A percentile compares a stretch with the other conserved stretches of the same genome.
Evolutionary conservation across 306 rosid genomes (phyloP).

Genomic region (Lathyrus sativus): DNA sequence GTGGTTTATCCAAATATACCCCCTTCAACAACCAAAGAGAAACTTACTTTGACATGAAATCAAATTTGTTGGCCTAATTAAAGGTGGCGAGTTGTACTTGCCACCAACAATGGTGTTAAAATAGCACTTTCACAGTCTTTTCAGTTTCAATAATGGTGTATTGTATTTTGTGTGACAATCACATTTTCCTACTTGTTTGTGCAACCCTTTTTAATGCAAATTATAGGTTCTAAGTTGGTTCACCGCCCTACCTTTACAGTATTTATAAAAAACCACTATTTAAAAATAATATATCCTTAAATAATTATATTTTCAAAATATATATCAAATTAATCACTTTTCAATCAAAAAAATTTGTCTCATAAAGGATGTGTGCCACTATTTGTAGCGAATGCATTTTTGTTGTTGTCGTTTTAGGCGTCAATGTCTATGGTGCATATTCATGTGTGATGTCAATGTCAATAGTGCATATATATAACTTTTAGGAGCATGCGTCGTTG

Average conservation of each 20-base stretch:
- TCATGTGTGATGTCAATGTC: too few relatives aligned
- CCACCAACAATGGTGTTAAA: slow-evolving; percentile 33
- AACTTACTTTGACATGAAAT: background rate
- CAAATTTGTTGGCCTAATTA: slow-evolving; percentile 21
- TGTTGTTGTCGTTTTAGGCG: too few relatives aligned
- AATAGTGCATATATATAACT: too few relatives aligned
- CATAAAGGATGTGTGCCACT: too few relatives aligned
- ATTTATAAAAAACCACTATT: background rate
- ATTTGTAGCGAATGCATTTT: too few relatives aligned
- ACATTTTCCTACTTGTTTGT: slow-evolving; percentile 41
- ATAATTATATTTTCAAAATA: too few relatives aligned
- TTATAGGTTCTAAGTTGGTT: slow-evolving; percentile 14
- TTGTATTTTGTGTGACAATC: slow-evolving; percentile 33
- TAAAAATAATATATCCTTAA: too few relatives aligned
- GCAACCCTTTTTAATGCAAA: slow-evolving; percentile 34
- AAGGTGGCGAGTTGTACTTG: slow-evolving; percentile 14
- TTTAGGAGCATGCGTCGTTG: too few relatives aligned
- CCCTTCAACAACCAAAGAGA: background rate
- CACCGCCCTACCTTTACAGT: slow-evolving; percentile 15
- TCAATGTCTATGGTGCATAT: too few relatives aligned
- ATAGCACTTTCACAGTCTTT: slow-evolving; percentile 25
- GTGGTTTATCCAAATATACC: too few relatives aligned
- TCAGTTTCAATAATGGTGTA: background rate
- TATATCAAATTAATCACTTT: too few relatives aligned
- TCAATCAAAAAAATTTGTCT: too few relatives aligned